These are phyloP conservation scores for Pseudotulostoma volvatum DNA, from an alignment of 495 filamentous ascomycete species.

Conservation along the genomic window DNA sequence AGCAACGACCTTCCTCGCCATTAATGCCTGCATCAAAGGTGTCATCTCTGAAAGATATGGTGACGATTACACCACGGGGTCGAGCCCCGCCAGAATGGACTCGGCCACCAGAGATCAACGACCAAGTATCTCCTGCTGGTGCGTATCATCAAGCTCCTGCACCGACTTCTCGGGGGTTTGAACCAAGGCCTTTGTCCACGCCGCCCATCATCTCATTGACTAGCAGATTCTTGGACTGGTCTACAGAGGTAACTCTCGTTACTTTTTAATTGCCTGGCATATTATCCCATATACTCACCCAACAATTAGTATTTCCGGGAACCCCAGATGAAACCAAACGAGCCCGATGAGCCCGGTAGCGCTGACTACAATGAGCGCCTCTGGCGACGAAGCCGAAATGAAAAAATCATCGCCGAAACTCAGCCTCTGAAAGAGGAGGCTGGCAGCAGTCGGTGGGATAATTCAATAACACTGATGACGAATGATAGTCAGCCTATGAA, in stretches of 20 bases:
- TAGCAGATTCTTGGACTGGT: conserved; percentile 85
- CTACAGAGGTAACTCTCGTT: conserved; percentile 50
- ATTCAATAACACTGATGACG: conserved; percentile 57
- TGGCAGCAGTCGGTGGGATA: conserved; percentile 69
- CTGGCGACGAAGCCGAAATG: conserved; percentile 86
- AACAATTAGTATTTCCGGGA: conserved; percentile 74
- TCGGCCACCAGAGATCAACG: conserved; percentile 62
- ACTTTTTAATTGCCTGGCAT: conserved; percentile 5
- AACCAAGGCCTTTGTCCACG: conserved; percentile 37
- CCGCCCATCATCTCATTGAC: conserved; percentile 51
- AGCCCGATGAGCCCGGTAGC: conserved; percentile 90
- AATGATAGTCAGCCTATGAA: conserved; percentile 76
- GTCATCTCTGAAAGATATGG: conserved; percentile 23
- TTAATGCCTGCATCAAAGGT: conserved; percentile 9
- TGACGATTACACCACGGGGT: conserved; percentile 33
- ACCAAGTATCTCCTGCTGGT: conserved; percentile 47
- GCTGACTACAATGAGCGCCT: conserved; percentile 93
- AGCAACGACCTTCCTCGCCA: conserved; percentile 14
- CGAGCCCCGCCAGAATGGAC: conserved; percentile 56
- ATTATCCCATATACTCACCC: conserved; percentile 1
- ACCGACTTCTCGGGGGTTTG: conserved; percentile 58
- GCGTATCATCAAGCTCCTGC: conserved; percentile 61
- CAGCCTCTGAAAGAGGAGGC: conserved; percentile 85
- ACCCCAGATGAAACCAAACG: conserved; percentile 92
- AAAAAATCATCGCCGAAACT: conserved; percentile 76